Percentiles rank a stretch among this genome's conserved stretches.
These are phyloP conservation scores for Leucocoprinus leucothites DNA, from an alignment of 768 basidiomycete species.

Conservation along the genomic window DNA sequence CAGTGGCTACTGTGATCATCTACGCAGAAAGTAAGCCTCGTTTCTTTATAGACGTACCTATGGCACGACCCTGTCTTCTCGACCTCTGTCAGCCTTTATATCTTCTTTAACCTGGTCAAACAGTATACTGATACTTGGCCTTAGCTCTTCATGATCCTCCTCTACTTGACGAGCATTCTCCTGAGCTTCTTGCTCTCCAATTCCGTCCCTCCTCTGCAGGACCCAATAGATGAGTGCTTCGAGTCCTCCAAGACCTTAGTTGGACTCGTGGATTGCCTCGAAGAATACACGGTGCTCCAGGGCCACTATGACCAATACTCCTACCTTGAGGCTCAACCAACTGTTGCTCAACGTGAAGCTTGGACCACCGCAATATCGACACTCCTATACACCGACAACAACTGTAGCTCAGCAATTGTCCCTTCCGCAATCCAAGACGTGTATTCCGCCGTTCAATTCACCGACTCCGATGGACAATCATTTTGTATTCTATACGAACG, in stretches of 20 bases:
- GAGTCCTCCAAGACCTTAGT: not conserved
- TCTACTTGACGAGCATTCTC: not conserved
- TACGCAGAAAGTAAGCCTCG: too few relatives aligned
- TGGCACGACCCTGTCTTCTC: too few relatives aligned
- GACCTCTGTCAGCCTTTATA: too few relatives aligned
- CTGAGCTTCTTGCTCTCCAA: not conserved
- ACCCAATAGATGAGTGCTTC: conserved; percentile 1
- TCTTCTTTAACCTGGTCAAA: too few relatives aligned
- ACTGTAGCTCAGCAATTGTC: conserved; percentile 27
- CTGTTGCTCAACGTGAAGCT: conserved; percentile 19
- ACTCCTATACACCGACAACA: conserved; percentile 26
- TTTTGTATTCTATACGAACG: conserved; percentile 32
- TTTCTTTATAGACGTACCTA: too few relatives aligned
- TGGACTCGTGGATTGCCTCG: conserved; percentile 23
- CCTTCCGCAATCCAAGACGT: conserved; percentile 24
- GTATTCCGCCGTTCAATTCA: conserved; percentile 26
- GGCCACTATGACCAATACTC: conserved; percentile 24
- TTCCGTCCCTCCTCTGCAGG: too few relatives aligned
- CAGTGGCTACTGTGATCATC: too few relatives aligned
- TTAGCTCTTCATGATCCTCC: not conserved
- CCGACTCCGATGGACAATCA: conserved; percentile 19
- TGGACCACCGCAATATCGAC: conserved; percentile 26
- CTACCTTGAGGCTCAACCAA: conserved; percentile 33
- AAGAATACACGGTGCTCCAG: conserved; percentile 26
- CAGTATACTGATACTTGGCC: too few relatives aligned